A percentile compares a stretch with the other conserved stretches of the same genome.
These are phyloP conservation scores for Speleostelium caveatum DNA, from an alignment of 78 protist species.

Conservation along the genomic window DNA sequence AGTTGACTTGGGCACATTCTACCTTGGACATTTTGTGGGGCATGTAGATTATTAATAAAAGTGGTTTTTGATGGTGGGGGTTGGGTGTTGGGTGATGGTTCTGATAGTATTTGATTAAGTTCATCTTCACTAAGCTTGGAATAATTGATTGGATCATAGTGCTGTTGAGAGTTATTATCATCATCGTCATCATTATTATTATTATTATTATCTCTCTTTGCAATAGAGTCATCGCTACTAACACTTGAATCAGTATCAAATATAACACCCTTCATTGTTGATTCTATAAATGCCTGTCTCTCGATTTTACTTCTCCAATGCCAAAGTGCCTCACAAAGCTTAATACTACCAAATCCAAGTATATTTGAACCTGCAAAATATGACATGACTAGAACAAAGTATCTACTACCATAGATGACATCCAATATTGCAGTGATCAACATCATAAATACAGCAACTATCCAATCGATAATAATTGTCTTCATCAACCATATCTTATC, in stretches of 20 bases:
- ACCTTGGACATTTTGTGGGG: conserved; percentile 26
- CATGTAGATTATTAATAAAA: conserved; percentile 60
- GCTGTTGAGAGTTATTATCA: neutral
- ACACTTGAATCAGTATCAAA: conserved; percentile 26
- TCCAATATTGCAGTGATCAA: conserved; percentile 13
- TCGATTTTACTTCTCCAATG: neutral
- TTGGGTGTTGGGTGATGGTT: conserved; percentile 32
- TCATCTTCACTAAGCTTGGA: conserved; percentile 25
- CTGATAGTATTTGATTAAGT: conserved; percentile 36
- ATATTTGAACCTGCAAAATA: conserved; percentile 56
- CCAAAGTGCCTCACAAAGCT: conserved; percentile 34
- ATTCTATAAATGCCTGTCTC: too few species aligned
- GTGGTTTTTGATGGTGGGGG: conserved; percentile 13
- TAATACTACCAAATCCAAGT: conserved; percentile 35
- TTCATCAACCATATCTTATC: conserved; percentile 66
- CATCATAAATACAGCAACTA: neutral
- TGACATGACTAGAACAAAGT: neutral
- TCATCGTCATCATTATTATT: neutral
- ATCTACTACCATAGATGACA: neutral
- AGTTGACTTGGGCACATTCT: conserved; percentile 37
- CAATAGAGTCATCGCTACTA: neutral
- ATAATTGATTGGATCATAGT: conserved; percentile 18
- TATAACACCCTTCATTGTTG: neutral
- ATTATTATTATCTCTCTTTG: neutral
- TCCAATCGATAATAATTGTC: conserved; percentile 62